Evolutionary conservation across 1,139 yeast species (phyloP), one percentile per base, ranked within the genome.

Genomic region (Geotrichum cucujoidarum): DNA sequence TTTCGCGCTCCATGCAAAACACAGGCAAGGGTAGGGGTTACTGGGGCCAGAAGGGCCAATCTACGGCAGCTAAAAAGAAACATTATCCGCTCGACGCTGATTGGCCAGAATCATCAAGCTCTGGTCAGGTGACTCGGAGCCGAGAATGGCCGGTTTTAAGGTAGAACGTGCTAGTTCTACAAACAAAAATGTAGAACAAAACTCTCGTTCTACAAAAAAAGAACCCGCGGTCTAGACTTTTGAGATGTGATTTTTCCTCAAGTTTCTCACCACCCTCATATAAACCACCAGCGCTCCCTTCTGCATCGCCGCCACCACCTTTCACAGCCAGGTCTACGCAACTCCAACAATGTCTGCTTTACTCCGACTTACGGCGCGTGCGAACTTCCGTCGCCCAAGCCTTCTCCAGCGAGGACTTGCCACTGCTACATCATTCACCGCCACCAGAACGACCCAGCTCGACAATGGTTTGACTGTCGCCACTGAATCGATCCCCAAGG

Each of bases 401-500:
- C 11, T 45, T 34, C 42, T 49, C 29, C 53, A 53, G 16, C 53
- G 67, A 44, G 51, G 53, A 22, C 54, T 60, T 32, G 58, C 58
- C 20, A 45, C 59, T 17, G 52, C 50, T 27, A 61, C 43, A 46
- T 60, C 29, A 47, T 69, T 65, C 48, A 77, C 81, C 29, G 66
- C 65, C 41, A 78, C 85, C 20, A 71, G 71, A 59, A 80, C 84
- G 25, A 77, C 92, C 2, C 76, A 80, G 6, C 71, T 87, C 47
- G 70, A 80, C 11, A 92, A 94, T 64, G 99, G 99, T 1, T 69
- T 92, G 46, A 92, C 97, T 0, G 95, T 90, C 42, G 98, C 97
- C 47, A 78, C 95, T 47, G 97, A 92, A 65, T 65, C 75, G 40
- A 80, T 86, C 67, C 97, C 98, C 10, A 83, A 87, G 52, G 83